Conservation (phyloP, 495 filamentous ascomycete genomes). For the Pseudevernia furfuracea region DNA sequence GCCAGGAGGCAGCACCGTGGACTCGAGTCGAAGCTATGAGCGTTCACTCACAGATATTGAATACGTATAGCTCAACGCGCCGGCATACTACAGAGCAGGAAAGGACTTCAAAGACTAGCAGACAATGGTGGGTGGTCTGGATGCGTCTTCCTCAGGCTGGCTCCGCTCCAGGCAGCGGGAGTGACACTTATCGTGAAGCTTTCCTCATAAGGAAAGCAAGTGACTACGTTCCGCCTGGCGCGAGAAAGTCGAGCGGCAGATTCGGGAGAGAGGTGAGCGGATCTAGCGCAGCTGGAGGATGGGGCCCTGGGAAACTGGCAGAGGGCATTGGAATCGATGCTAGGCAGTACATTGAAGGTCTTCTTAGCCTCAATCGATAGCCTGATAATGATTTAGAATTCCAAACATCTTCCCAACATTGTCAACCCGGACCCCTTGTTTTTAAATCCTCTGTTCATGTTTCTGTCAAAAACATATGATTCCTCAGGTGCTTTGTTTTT, state of each 20-base stretch:
- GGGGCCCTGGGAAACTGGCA: constrained; percentile 58
- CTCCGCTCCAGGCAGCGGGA: constrained; percentile 23
- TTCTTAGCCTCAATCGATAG: constrained; percentile 69
- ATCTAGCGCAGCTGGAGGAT: constrained; percentile 37
- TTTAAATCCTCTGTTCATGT: not conserved
- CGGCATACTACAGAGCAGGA: constrained; percentile 58
- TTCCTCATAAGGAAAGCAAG: constrained; percentile 73
- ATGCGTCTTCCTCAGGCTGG: constrained; percentile 52
- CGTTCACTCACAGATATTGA: constrained; percentile 78
- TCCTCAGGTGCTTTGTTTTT: too few species aligned
- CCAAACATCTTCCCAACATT: not conserved
- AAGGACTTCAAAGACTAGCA: constrained; percentile 80
- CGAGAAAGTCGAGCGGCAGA: constrained; percentile 36
- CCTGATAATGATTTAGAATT: not conserved
- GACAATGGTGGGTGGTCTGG: constrained; percentile 98
- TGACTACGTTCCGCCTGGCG: constrained; percentile 46
- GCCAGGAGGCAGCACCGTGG: constrained; percentile 41
- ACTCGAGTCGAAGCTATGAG: constrained; percentile 83
- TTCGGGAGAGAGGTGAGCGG: constrained; percentile 44
- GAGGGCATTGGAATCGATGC: constrained; percentile 87
- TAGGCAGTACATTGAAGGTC: constrained; percentile 72
- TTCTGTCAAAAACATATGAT: too few species aligned
- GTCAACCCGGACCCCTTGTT: not conserved
- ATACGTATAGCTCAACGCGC: constrained; percentile 59
- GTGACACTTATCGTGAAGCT: constrained; percentile 48